Evolutionary conservation across 1,139 yeast species (phyloP), one percentile per base, ranked within the genome.

Genomic region (Scheffersomyces parashehatae): DNA sequence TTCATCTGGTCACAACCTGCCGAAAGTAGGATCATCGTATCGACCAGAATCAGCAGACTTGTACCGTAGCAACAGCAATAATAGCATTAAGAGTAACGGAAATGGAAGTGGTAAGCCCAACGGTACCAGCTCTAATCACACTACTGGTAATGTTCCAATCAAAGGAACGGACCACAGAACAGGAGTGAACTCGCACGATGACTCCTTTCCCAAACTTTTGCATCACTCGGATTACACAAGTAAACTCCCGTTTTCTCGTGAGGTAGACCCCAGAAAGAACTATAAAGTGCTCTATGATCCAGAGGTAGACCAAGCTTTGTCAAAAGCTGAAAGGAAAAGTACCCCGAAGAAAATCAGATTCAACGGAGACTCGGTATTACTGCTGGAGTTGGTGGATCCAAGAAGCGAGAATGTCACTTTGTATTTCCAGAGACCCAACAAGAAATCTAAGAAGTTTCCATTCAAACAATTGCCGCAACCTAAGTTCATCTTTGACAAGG

Each of bases 281-380:
- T 67, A 65, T 55, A 64, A 66, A 45, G 80, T 79, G 2, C 40
- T 68, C 2, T 81, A 79, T 51, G 93, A 87, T 48, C 90, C 88
- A 5, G 88, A 83, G 51, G 48, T 56, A 30, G 65, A 60, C 42
- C 40, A 46, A 36, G 36, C 53, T 8, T 45, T 59, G 7, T 38
- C 60, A 12, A 70, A 70, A 46, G 48, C 53, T 9, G 75, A 70
- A 28, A 49, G 60, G 61, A 53, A 74, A 64, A 38, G 77, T 66
- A 47, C 68, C 56, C 51, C 62, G 45, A 56, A 73, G 64, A 54
- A 68, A 63, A 45, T 77, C 42, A 64, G 70, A 39, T 65, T 60
- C 51, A 67, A 63, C 47, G 70, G 69, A 39, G 75, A 67, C 39
- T 68, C 57, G 13, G 36, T 59, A 2, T 39, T 50, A 49, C 13